Base-by-base conservation (phyloP, 2,329 filamentous ascomycete genomes). In the Boeremia exigua region DNA sequence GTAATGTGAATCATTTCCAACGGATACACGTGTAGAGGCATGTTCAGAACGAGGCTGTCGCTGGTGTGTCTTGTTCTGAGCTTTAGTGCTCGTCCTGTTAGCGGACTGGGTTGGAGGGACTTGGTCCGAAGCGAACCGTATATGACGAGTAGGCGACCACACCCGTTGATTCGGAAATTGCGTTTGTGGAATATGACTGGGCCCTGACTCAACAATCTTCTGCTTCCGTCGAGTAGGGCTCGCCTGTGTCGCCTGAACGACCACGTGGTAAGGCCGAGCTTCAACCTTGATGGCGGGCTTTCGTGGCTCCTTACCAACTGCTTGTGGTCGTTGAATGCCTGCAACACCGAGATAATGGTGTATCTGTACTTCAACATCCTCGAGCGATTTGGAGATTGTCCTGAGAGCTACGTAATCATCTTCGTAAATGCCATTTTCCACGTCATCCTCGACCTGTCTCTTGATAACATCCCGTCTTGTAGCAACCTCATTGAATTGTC, bases 221-320 rank as follows among this genome's bases (percentile, higher is more conserved):
- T 25, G n/a, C 17, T 50, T 59, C 17, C 65, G 59, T 3, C 60
- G 56, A 29, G 47, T 50, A 9, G 70, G 67, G 14, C 64, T 67
- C 7, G 60, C 57, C 48, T 74, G 73, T 10, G 72, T 75, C 2
- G 72, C 72, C 36, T 68, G 56, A 14, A 75, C 61, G 4, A 73
- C 61, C 19, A 75, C 60, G 1, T 61, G 56, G 28, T 56, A 58
- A 15, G 46, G 43, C 12, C 48, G 49, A 25, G 48, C 14, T 40
- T 65, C 61, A 32, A 30, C 27, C 25, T 62, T 65, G 36, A 51
- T 47, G 4, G 47, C 27, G 2, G 53, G 32, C 11, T 51, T 50
- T 14, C 38, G 42, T 14, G 37, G 17, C 32, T 37, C 48, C 19
- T 43, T 56, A n/a, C 17, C 9, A 9, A 3, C 17, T 32, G 17